Evolutionary conservation across 139 green algal genomes (phyloP), one percentile per base, ranked within the genome.

Genomic region (Gonium pectorale): DNA sequence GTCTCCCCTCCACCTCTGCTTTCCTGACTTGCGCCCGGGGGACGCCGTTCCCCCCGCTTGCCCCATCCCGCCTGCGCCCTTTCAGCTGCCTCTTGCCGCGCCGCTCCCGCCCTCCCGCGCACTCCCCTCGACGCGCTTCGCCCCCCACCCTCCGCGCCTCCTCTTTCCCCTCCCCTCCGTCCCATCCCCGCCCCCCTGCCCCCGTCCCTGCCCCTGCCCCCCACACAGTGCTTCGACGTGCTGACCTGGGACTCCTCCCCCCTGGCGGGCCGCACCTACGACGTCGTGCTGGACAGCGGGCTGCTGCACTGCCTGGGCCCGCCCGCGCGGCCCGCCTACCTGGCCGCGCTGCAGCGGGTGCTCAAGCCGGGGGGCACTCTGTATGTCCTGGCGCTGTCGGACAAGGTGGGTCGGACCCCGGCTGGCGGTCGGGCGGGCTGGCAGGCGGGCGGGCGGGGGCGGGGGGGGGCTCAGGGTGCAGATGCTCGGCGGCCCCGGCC

Each of bases 201-300:
- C 3, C 59, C 13, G 26, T 5, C 5, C 2, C 2, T 15, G 5
- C 59, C 27, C 2, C 26, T 29, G 3, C 26, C 59, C 59, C 59
- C 27, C 13, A 6, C 6, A 11, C 60, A 77, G 43, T 77, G 68
- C 68, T 77, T 77, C 29, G 68, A 77, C 43, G 13, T 77, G 29
- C 27, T 77, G 43, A 27, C 13, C 29, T 77, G 68, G 68, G 68
- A 77, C 27, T 11, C 5, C 27, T 77, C 68, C 7, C 68, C 68
- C 5, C 68, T 77, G 41, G 68, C 68, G 19, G 43, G 43, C 68
- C 68, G 68, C 43, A 62, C 41, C 8, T 77, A 77, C 68, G 68
- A 77, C 68, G 29, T 60, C 9, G 29, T 40, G 2, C 68, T 77
- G 43, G 68, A 77, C 43, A 38, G 43, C 29, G 68, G 68, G n/a